These are phyloP conservation scores for Fusarium subglutinans DNA, from an alignment of 2,329 filamentous ascomycete genomes.

Conservation along the genomic window DNA sequence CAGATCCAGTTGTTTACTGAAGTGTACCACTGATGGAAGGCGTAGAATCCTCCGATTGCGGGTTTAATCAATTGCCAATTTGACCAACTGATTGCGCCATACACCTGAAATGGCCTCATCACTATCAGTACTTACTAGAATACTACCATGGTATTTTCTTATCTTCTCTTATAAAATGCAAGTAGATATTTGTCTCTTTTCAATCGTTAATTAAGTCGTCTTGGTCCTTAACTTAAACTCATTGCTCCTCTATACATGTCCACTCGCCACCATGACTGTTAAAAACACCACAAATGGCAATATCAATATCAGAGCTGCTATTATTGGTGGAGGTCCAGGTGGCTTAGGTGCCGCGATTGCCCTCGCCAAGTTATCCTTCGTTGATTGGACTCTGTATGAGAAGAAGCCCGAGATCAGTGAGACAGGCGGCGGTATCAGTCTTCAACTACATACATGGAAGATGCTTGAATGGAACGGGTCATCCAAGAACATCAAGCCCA, in stretches of 20 bases:
- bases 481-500: constrained; percentile 42
- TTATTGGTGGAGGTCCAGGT: constrained; percentile 44
- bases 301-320: constrained; percentile 34
- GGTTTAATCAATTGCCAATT: constrained; percentile 30
- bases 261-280: constrained; percentile 21
- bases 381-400: constrained; percentile 49
- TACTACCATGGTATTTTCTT: not conserved
- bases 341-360: constrained; percentile 47
- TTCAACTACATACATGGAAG: constrained; percentile 49
- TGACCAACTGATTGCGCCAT: constrained; percentile 34
- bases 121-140: not conserved
- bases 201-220: not conserved
- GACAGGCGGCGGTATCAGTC: constrained; percentile 49
- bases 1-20: not conserved
- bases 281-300: constrained; percentile 26
- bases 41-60: not conserved
- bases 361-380: constrained; percentile 40
- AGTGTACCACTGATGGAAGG: not conserved
- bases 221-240: not conserved
- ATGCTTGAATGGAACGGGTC: constrained; percentile 47
- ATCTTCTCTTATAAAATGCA: not conserved
- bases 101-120: constrained; percentile 30
- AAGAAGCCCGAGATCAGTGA: constrained; percentile 50
- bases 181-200: not conserved
- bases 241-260: not conserved